Evolutionary conservation across 331 rosid genomes (phyloP).

Genomic region (Phaseolus coccineus): DNA sequence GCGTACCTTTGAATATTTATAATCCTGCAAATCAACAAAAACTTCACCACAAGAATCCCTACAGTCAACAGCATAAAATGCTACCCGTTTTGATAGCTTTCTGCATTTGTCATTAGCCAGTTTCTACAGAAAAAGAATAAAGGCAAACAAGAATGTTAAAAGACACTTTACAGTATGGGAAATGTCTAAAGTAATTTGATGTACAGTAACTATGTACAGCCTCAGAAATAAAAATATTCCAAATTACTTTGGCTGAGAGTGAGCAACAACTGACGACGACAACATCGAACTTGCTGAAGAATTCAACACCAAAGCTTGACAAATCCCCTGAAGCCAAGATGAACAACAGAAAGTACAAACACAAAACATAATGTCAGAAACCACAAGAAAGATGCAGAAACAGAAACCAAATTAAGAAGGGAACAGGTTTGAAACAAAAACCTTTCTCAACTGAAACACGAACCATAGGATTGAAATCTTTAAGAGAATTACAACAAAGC

Average conservation of each 20-base stretch:
- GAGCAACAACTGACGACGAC: slow-evolving; percentile 84
- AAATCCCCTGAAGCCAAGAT: slow-evolving; percentile 66
- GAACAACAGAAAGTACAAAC: slow-evolving; percentile 10
- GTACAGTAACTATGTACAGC: background rate
- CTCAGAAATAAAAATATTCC: background rate
- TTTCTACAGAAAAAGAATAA: slow-evolving; percentile 61
- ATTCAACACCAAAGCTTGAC: slow-evolving; percentile 68
- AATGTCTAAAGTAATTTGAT: slow-evolving; percentile 2
- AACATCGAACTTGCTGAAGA: slow-evolving; percentile 79
- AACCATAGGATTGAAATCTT: slow-evolving; percentile 97
- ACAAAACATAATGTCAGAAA: background rate
- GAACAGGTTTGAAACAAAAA: slow-evolving; percentile 24
- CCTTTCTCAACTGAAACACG: slow-evolving; percentile 88
- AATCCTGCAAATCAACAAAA: slow-evolving; percentile 90
- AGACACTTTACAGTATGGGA: slow-evolving; percentile 1
- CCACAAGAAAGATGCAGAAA: background rate
- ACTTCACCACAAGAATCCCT: slow-evolving; percentile 98
- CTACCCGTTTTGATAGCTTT: slow-evolving; percentile 71
- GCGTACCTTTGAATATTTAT: slow-evolving; percentile 78
- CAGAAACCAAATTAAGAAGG: slow-evolving; percentile 18
- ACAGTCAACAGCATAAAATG: slow-evolving; percentile 92
- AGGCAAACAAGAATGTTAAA: slow-evolving; percentile 13
- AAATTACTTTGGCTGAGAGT: slow-evolving; percentile 69
- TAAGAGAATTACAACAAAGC: slow-evolving; percentile 89
- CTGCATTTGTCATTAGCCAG: slow-evolving; percentile 83